These are phyloP conservation scores for Alopecurus myosuroides DNA, from an alignment of 176 grass and related monocot genomes.

Conservation along the genomic window DNA sequence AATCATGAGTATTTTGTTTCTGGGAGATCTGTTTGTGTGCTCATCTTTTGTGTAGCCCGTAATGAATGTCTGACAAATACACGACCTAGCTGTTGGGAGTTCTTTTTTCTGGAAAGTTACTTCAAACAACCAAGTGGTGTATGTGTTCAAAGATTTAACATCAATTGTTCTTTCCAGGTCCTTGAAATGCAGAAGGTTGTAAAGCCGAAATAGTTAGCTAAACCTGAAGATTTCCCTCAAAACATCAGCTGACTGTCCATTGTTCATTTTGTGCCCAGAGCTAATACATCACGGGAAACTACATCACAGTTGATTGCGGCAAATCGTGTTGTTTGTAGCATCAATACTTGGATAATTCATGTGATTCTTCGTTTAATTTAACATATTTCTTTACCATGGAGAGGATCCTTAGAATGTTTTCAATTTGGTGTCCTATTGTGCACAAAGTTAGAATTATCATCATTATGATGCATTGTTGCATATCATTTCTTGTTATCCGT, in stretches of 20 bases:
- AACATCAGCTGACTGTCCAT: not conserved
- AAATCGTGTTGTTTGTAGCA: not conserved
- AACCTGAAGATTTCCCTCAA: not conserved
- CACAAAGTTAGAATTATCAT: conserved; percentile 17
- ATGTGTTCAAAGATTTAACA: no score
- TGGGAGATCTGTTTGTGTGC: not conserved
- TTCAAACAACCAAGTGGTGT: no score
- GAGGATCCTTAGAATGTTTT: conserved; percentile 22
- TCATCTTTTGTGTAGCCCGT: not conserved
- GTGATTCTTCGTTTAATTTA: conserved; percentile 5
- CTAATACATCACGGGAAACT: conserved; percentile 19
- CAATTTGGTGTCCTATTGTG: conserved; percentile 24
- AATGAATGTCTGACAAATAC: no score
- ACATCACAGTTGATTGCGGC: not conserved
- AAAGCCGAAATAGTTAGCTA: no score
- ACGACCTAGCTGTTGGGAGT: no score
- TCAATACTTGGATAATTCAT: conserved; percentile 5
- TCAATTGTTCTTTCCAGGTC: no score
- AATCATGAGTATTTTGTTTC: not conserved
- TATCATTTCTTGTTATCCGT: conserved; percentile 6
- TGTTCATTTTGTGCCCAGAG: not conserved
- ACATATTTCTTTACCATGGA: conserved; percentile 29
- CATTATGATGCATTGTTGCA: conserved; percentile 25
- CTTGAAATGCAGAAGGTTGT: no score
- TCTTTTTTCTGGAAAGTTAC: no score